phyloP scores from a whole-genome alignment of 2,329 filamentous ascomycete species.

The Alternaria hordeiaustralica region DNA sequence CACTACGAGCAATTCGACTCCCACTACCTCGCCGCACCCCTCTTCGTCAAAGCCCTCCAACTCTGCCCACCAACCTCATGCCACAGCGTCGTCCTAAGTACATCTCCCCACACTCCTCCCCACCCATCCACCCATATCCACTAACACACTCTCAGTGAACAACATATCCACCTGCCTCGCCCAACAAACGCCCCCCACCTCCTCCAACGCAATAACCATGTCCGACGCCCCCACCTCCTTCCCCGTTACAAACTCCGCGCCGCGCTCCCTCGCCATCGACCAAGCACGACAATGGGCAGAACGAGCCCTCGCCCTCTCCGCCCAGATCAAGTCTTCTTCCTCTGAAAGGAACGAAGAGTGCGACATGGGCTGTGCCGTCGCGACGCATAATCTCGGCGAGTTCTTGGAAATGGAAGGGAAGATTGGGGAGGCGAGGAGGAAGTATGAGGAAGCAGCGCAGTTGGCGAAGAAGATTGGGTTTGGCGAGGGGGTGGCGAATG shows the following conservation, averaged over 20 bases:
- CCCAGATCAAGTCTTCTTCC: conserved; percentile 66
- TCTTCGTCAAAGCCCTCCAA: conserved; percentile 84
- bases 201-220: conserved; percentile 33
- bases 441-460: conserved; percentile 72
- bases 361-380: conserved; percentile 80
- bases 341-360: conserved; percentile 77
- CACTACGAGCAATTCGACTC: conserved; percentile 77
- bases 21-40: conserved; percentile 80
- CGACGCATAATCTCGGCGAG: conserved; percentile 86
- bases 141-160: conserved; percentile 65
- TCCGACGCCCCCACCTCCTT: conserved; percentile 46
- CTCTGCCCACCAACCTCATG: conserved; percentile 70
- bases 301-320: conserved; percentile 57
- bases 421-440: conserved; percentile 61
- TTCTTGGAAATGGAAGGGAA: conserved; percentile 79
- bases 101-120: conserved; percentile 36
- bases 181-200: conserved; percentile 60
- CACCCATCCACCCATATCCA: background rate
- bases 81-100: conserved; percentile 80
- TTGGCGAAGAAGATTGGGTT: conserved; percentile 61
- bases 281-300: conserved; percentile 79
- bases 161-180: conserved; percentile 77
- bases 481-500: conserved; percentile 52
- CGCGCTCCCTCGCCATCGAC: conserved; percentile 68
- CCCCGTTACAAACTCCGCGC: conserved; percentile 51